phyloP scores from a whole-genome alignment of 306 rosid genomes.

The Adenanthera pavonina region DNA sequence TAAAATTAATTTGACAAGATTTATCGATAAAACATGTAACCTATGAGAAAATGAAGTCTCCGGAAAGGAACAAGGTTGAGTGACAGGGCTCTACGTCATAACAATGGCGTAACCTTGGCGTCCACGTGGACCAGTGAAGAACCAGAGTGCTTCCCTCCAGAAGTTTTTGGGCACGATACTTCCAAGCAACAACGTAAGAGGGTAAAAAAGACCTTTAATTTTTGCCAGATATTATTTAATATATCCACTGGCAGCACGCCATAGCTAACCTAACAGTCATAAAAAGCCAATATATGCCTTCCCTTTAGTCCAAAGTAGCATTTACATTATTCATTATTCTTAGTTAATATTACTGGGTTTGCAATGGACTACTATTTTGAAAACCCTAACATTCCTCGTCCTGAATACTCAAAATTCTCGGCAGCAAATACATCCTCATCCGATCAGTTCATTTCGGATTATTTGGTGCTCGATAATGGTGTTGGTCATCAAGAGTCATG shows the following conservation, averaged over 20 bases:
- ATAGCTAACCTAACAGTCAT: background rate
- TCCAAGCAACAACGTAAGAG: constrained; percentile 14
- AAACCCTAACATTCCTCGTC: constrained; percentile 45
- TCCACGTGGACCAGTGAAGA: constrained; percentile 13
- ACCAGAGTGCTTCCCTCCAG: constrained; percentile 13
- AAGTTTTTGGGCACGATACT: constrained; percentile 52
- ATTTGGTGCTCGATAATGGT: constrained; percentile 43
- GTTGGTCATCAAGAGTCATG: constrained; percentile 47
- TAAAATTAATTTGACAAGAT: too few relatives aligned
- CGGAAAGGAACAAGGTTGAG: background rate
- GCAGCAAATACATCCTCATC: constrained; percentile 35
- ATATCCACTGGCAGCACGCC: constrained; percentile 26
- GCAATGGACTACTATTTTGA: constrained; percentile 55
- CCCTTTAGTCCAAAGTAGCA: background rate
- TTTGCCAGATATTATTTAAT: constrained; percentile 13
- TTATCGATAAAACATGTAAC: background rate
- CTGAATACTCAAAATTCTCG: constrained; percentile 27
- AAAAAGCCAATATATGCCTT: constrained; percentile 12
- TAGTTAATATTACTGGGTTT: background rate
- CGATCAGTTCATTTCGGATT: constrained; percentile 53
- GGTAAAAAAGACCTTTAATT: background rate
- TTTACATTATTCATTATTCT: background rate
- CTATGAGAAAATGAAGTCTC: background rate
- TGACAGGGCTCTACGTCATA: background rate
- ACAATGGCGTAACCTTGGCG: background rate